phyloP scores from a whole-genome alignment of 2,329 filamentous ascomycete species.

The Clonostachys solani region DNA sequence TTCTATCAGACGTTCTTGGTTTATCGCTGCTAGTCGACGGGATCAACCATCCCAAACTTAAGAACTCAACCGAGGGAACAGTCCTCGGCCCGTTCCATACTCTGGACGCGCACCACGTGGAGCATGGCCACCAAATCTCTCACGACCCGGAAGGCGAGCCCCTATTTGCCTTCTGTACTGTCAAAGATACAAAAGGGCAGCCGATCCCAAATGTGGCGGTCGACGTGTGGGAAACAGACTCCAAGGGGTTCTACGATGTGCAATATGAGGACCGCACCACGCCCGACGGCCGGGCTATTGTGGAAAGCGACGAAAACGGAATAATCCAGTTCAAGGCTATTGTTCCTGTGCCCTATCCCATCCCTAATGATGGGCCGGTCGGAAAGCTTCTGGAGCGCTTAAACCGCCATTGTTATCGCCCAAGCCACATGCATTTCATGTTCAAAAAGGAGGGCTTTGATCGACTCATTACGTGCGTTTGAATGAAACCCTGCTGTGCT shows the following conservation, averaged over 20 bases:
- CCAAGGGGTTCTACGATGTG: slow-evolving; percentile 70
- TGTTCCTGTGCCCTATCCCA: slow-evolving; percentile 78
- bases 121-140: slow-evolving; percentile 54
- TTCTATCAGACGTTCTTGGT: slow-evolving; percentile 70
- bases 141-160: slow-evolving; percentile 62
- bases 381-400: slow-evolving; percentile 63
- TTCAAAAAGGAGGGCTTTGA: slow-evolving; percentile 77
- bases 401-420: slow-evolving; percentile 68
- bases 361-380: slow-evolving; percentile 79
- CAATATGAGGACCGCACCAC: slow-evolving; percentile 56
- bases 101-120: slow-evolving; percentile 55
- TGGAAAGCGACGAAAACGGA: slow-evolving; percentile 17
- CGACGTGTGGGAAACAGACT: slow-evolving; percentile 78
- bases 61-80: slow-evolving; percentile 64
- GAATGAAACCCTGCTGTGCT: background rate
- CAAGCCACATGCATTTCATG: slow-evolving; percentile 83
- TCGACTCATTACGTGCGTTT: slow-evolving; percentile 70
- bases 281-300: slow-evolving; percentile 20
- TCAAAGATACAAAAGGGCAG: slow-evolving; percentile 56
- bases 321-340: slow-evolving; percentile 76
- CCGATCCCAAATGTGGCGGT: slow-evolving; percentile 61
- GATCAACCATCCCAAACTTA: slow-evolving; percentile 73
- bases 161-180: slow-evolving; percentile 61
- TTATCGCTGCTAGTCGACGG: slow-evolving; percentile 71
- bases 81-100: slow-evolving; percentile 82